A percentile compares a stretch with the other conserved stretches of the same genome.
These are phyloP conservation scores for Tolypocladium ophioglossoides DNA, from an alignment of 2,329 filamentous ascomycete species.

Conservation along the genomic window DNA sequence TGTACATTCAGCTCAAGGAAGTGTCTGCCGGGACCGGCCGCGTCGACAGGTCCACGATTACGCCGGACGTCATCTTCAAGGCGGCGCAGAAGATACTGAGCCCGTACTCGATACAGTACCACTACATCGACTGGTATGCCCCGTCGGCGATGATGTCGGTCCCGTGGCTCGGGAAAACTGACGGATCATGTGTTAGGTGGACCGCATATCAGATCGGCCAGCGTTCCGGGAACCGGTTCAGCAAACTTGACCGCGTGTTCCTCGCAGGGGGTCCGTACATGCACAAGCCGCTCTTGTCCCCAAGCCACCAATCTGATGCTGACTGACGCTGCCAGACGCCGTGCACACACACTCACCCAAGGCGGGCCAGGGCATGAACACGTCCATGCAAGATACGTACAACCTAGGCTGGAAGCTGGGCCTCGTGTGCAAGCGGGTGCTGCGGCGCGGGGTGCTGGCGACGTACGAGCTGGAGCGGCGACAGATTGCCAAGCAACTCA, in stretches of 20 bases:
- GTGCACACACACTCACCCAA: slow-evolving; percentile 47
- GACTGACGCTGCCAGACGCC: slow-evolving; percentile 29
- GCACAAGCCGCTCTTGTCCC: not conserved
- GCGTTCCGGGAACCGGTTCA: slow-evolving; percentile 48
- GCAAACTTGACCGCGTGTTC: slow-evolving; percentile 49
- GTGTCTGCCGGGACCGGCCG: slow-evolving; percentile 31
- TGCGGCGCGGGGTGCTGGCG: slow-evolving; percentile 29
- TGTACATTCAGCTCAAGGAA: slow-evolving; percentile 54
- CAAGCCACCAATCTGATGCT: slow-evolving; percentile 16
- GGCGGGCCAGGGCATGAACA: slow-evolving; percentile 63
- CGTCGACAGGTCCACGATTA: slow-evolving; percentile 52
- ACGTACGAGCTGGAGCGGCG: slow-evolving; percentile 44
- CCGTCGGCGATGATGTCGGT: not conserved
- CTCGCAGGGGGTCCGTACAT: slow-evolving; percentile 51
- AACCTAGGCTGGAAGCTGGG: slow-evolving; percentile 49
- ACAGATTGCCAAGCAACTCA: slow-evolving; percentile 53
- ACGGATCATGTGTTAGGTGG: slow-evolving; percentile 5
- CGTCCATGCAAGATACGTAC: slow-evolving; percentile 52
- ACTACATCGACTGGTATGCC: slow-evolving; percentile 52
- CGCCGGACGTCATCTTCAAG: slow-evolving; percentile 49
- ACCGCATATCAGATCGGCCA: slow-evolving; percentile 51
- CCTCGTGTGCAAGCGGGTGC: slow-evolving; percentile 31
- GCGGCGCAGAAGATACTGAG: slow-evolving; percentile 53
- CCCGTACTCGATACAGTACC: slow-evolving; percentile 56
- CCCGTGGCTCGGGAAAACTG: not conserved